Evolutionary conservation across 257 asterid species (phyloP).

Genomic region (Ilex asprella): DNA sequence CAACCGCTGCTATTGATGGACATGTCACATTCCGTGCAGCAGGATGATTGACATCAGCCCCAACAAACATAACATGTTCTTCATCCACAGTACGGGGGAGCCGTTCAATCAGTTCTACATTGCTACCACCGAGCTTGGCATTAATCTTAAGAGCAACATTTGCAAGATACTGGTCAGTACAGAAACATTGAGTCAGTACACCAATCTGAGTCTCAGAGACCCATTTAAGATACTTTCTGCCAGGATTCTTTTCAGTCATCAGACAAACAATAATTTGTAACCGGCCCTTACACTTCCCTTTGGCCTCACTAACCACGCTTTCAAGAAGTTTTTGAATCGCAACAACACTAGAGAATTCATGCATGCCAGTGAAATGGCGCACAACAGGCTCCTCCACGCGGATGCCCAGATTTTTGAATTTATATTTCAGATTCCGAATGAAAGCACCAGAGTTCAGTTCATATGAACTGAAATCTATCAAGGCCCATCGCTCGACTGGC

Average conservation of each 20-base stretch:
- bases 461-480: slow-evolving; percentile 37
- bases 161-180: slow-evolving; percentile 18
- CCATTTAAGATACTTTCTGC: slow-evolving; percentile 63
- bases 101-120: slow-evolving; percentile 37
- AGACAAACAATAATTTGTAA: slow-evolving; percentile 54
- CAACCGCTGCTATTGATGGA: slow-evolving; percentile 84
- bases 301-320: slow-evolving; percentile 21
- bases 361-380: slow-evolving; percentile 17
- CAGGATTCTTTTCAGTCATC: slow-evolving; percentile 40
- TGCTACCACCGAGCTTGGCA: slow-evolving; percentile 72
- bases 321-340: slow-evolving; percentile 30
- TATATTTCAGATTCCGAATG: slow-evolving; percentile 20
- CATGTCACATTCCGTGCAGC: slow-evolving; percentile 29
- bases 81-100: slow-evolving; percentile 29
- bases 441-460: slow-evolving; percentile 12
- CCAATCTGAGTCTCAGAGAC: slow-evolving; percentile 53
- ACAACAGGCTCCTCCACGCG: slow-evolving; percentile 37
- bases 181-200: slow-evolving; percentile 50
- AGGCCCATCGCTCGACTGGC: slow-evolving; percentile 52
- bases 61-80: slow-evolving; percentile 75
- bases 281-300: slow-evolving; percentile 7
- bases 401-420: slow-evolving; percentile 35
- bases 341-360: slow-evolving; percentile 20
- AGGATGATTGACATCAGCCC: slow-evolving; percentile 89
- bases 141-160: slow-evolving; percentile 65